Evolutionary conservation across 345 rosid species (phyloP).

Genomic region (Linum usitatissimum): DNA sequence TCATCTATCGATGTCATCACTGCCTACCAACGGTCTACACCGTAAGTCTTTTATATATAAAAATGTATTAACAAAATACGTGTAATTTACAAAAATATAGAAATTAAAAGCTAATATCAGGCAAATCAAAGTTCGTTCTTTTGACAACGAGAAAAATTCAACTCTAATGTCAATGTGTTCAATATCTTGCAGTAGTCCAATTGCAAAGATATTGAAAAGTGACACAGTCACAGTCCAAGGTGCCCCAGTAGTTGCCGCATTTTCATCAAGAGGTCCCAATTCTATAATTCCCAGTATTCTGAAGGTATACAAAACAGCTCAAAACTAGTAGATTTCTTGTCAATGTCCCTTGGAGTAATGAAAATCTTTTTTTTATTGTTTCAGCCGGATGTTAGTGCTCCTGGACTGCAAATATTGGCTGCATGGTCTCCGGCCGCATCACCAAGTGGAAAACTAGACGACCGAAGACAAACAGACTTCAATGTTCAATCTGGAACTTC

Average conservation of each 20-base stretch:
- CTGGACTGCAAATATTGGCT: slow-evolving; percentile 30
- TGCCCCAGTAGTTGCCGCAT: slow-evolving; percentile 10
- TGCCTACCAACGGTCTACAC: slow-evolving; percentile 22
- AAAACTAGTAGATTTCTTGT: background rate
- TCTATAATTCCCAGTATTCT: background rate
- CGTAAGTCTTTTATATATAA: slow-evolving; percentile 18
- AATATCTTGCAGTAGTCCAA: slow-evolving; percentile 5
- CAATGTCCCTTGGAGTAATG: too few relatives aligned
- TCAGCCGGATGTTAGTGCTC: slow-evolving; percentile 36
- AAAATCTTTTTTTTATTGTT: background rate
- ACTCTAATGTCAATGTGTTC: background rate
- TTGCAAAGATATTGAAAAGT: slow-evolving; percentile 15
- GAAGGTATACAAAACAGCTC: slow-evolving; percentile 7
- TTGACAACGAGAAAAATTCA: too few relatives aligned
- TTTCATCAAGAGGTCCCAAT: slow-evolving; percentile 17
- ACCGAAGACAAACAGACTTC: too few relatives aligned
- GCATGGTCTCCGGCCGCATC: slow-evolving; percentile 17
- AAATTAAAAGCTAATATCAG: too few relatives aligned
- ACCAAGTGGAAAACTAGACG: background rate
- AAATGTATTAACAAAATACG: too few relatives aligned
- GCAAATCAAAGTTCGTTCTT: too few relatives aligned
- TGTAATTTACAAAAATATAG: too few relatives aligned
- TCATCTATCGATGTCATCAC: slow-evolving; percentile 3
- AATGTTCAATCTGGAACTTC: slow-evolving; percentile 31
- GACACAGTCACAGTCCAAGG: slow-evolving; percentile 3